phyloP scores from a whole-genome alignment of 768 basidiomycete species.

The Tylopilus vinaceipallidus region DNA sequence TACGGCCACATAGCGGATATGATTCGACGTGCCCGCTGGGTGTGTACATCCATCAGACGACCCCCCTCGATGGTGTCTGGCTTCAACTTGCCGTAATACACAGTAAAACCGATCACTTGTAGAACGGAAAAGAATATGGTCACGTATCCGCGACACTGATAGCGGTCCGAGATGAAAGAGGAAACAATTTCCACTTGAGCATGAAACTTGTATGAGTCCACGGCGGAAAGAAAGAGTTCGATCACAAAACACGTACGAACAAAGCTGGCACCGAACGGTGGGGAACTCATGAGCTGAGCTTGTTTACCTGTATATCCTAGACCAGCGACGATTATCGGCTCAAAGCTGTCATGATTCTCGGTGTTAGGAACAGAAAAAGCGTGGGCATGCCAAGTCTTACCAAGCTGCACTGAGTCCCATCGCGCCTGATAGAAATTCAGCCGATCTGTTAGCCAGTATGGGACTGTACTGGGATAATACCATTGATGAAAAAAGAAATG shows the following conservation, averaged over 20 bases:
- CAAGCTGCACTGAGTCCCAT: conserved; percentile 18
- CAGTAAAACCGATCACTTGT: too few species aligned
- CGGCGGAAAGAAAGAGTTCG: not conserved
- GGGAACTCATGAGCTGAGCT: conserved; percentile 18
- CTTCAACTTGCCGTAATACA: too few species aligned
- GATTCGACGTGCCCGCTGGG: too few species aligned
- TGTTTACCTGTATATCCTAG: conserved; percentile 56
- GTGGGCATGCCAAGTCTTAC: conserved; percentile 41
- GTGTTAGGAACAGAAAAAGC: conserved; percentile 34
- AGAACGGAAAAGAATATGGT: too few species aligned
- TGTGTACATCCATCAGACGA: too few species aligned
- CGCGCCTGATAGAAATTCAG: conserved; percentile 15
- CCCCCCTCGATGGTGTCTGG: too few species aligned
- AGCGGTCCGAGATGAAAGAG: too few species aligned
- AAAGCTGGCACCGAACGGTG: conserved; percentile 49
- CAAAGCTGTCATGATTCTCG: conserved; percentile 15
- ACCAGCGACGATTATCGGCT: conserved; percentile 53
- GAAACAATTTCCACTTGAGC: too few species aligned
- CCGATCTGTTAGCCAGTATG: conserved; percentile 1
- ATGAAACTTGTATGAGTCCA: not conserved
- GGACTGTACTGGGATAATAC: conserved; percentile 27
- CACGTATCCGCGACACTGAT: too few species aligned
- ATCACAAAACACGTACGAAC: conserved; percentile 36
- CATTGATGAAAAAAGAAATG: conserved; percentile 52
- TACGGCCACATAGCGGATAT: too few species aligned